Evolutionary conservation across 768 basidiomycete species (phyloP).

Genomic region (Pleurotus platypus): DNA sequence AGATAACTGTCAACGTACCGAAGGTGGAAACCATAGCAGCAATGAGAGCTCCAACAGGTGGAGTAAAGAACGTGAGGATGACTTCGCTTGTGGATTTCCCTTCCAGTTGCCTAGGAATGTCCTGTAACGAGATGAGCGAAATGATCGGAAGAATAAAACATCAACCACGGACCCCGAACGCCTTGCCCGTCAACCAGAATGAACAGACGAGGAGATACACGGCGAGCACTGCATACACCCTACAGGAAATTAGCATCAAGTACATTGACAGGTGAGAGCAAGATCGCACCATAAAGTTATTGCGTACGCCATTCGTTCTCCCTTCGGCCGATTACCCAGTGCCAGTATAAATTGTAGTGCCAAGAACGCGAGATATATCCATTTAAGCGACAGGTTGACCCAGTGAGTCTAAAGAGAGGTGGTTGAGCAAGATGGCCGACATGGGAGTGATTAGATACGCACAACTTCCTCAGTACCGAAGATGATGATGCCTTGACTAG

Average conservation of each 20-base stretch:
- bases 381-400: conserved; percentile 79
- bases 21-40: conserved; percentile 89
- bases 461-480: conserved; percentile 76
- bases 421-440: no score
- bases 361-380: conserved; percentile 84
- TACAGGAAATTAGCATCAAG: conserved; percentile 29
- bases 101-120: conserved; percentile 48
- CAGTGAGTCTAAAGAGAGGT: conserved; percentile 66
- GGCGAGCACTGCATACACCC: conserved; percentile 82
- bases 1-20: conserved; percentile 37
- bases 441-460: conserved; percentile 22
- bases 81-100: conserved; percentile 46
- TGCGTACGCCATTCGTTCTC: conserved; percentile 65
- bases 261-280: not conserved
- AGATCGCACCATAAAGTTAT: conserved; percentile 61
- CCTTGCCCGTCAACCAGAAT: conserved; percentile 74
- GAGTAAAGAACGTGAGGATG: conserved; percentile 61
- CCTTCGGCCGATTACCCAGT: conserved; percentile 81
- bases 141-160: not conserved
- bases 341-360: conserved; percentile 69
- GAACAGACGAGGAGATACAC: conserved; percentile 87
- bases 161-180: conserved; percentile 59
- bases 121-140: conserved; percentile 25
- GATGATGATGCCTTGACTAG: conserved; percentile 45
- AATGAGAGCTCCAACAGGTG: conserved; percentile 76